Base-by-base conservation (phyloP, 1,284 basidiomycete species). In the Apiotrichum porosum region DNA sequence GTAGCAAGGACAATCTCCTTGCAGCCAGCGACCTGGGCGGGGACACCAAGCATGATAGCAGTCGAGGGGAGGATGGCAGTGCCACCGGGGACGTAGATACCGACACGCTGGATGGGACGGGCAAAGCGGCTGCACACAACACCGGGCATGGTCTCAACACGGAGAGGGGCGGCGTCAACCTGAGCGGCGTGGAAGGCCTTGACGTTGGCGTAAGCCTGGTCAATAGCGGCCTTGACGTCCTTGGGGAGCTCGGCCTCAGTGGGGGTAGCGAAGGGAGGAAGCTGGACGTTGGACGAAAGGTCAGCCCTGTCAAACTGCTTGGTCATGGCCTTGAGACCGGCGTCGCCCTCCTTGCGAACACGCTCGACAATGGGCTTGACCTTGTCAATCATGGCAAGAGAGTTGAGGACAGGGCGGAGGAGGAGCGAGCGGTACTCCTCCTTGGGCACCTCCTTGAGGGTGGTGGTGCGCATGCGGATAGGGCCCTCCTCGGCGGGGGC, bases 121-220 rank as follows among this genome's bases (percentile, higher is more conserved):
- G 91, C 86, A 71, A 98, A 97, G 36, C 95, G 83, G 35, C 88
- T 86, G 75, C 92, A 97, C 2, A 89, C 83, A 23, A 99, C 93
- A 9, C 95, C 95, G 2, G 94, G 92, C 89, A 93, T 97, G 8
- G 95, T 98, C 74, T 97, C 91, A 14, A 99, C 88, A 10, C 83
- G 79, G 37, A 98, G 78, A 19, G 83, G 77, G 31, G 81, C 78
- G 38, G 79, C 78, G 51, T 85, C 83, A 17, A 82, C 77, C 75
- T 97, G 92, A 4, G 89, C 88, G 28, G 80, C 79, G 71, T 95
- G 92, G 80, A 95, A 95, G 62, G 83, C 85, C 72, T 80, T 80
- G 68, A 99, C 88, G 70, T 99, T 99, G 52, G 78, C 77, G 69
- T 98, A 98, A 2, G 95, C 95, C 49, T 81, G 77, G 67, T 97